Conservation (phyloP, 2,329 filamentous ascomycete genomes). For the Calonectria naviculata region DNA sequence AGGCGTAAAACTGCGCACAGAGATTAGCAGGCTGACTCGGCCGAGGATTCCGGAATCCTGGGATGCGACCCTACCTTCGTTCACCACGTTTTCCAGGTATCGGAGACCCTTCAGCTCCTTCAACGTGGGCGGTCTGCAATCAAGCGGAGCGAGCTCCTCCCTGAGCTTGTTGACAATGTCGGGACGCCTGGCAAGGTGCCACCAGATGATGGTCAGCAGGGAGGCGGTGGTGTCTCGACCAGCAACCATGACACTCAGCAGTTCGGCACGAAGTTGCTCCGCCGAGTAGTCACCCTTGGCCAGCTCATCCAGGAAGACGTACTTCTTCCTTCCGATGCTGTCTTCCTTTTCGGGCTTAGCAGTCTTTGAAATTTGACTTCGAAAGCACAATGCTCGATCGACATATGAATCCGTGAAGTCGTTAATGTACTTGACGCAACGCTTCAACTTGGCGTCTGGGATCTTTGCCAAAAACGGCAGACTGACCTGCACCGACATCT, state of each 20-base stretch:
- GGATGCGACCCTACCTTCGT: background rate
- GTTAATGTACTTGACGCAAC: constrained; percentile 6
- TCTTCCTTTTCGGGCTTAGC: background rate
- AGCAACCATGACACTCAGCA: constrained; percentile 48
- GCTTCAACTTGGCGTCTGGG: background rate
- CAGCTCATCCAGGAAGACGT: constrained; percentile 17
- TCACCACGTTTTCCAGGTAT: constrained; percentile 4
- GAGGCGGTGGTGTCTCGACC: constrained; percentile 53
- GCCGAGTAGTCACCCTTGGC: background rate
- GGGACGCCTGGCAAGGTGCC: constrained; percentile 48
- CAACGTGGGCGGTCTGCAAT: background rate
- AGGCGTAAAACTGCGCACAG: constrained; percentile 52
- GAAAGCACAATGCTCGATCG: background rate
- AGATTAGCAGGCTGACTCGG: background rate
- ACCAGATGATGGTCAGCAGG: constrained; percentile 45
- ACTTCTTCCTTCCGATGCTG: background rate
- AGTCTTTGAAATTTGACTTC: background rate
- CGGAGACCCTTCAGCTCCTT: background rate
- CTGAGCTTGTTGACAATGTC: constrained; percentile 54
- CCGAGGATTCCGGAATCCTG: background rate
- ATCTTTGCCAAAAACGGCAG: constrained; percentile 3
- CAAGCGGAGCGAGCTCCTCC: constrained; percentile 42
- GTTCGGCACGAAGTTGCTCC: constrained; percentile 21
- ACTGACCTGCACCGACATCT: constrained; percentile 4
- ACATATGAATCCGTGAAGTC: constrained; percentile 1